phyloP scores from a whole-genome alignment of 495 filamentous ascomycete species.

The Penicillium crystallinum region DNA sequence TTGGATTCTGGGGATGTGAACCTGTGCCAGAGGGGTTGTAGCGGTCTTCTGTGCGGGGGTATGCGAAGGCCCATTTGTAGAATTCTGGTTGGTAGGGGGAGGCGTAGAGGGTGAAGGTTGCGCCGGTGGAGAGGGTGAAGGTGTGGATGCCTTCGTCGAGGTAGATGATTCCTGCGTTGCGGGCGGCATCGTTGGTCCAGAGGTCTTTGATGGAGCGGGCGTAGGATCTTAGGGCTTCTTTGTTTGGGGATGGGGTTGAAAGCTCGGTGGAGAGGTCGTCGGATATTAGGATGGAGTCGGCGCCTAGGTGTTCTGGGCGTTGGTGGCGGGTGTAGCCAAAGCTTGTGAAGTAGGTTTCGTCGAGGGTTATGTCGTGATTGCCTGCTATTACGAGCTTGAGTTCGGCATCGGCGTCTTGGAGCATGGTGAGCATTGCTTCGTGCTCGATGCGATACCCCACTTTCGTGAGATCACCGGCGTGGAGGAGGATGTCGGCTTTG shows the following conservation, averaged over 20 bases:
- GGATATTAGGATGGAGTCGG: conserved; percentile 4
- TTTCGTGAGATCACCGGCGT: conserved; percentile 70
- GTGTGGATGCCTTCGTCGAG: conserved; percentile 59
- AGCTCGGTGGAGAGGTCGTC: conserved; percentile 9
- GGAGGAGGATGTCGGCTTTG: conserved; percentile 59
- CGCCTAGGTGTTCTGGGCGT: conserved; percentile 17
- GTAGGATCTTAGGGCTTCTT: conserved; percentile 14
- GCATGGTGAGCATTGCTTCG: conserved; percentile 44
- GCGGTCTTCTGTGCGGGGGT: conserved; percentile 48
- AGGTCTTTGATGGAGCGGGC: conserved; percentile 32
- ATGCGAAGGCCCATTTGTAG: conserved; percentile 58
- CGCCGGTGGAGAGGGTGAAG: conserved; percentile 55
- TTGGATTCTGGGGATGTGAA: conserved; percentile 34
- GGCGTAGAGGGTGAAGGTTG: conserved; percentile 58
- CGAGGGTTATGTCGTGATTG: conserved; percentile 73
- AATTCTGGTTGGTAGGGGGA: conserved; percentile 64
- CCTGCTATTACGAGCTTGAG: conserved; percentile 78
- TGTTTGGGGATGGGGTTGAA: background rate
- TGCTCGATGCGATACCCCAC: conserved; percentile 54
- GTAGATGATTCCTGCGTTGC: conserved; percentile 51
- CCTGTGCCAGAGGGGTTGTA: conserved; percentile 38
- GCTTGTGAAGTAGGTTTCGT: conserved; percentile 45
- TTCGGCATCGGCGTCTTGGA: conserved; percentile 53
- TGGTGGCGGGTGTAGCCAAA: conserved; percentile 32
- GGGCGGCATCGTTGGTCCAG: conserved; percentile 46